Conservation (phyloP, 129 eudicot genomes). For the Escallonia herrerae region DNA sequence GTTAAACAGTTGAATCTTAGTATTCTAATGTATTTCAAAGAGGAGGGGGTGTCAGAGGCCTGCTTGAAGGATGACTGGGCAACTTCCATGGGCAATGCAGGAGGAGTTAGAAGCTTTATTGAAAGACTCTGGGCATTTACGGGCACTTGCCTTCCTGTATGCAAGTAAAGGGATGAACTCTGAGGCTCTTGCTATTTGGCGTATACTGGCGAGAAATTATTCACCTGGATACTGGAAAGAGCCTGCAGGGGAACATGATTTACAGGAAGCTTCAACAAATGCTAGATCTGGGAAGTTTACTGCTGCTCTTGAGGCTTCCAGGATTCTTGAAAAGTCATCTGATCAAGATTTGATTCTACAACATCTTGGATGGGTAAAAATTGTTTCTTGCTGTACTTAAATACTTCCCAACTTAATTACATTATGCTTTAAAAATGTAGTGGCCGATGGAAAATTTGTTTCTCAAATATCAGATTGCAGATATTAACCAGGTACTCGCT, state of each 20-base stretch:
- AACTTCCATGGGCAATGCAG: conserved; percentile 63
- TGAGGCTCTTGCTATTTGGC: conserved; percentile 90
- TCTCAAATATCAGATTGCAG: conserved; percentile 68
- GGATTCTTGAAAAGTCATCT: conserved; percentile 74
- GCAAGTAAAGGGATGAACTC: conserved; percentile 90
- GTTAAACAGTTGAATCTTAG: conserved; percentile 15
- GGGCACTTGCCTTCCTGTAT: conserved; percentile 89
- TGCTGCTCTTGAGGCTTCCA: conserved; percentile 85
- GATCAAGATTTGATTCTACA: conserved; percentile 75
- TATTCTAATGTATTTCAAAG: conserved; percentile 9
- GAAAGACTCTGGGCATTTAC: conserved; percentile 75
- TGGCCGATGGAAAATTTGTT: conserved; percentile 16
- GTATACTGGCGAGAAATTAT: conserved; percentile 70
- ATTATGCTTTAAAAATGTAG: not conserved
- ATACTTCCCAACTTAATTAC: too few relatives aligned
- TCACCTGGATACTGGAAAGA: conserved; percentile 50
- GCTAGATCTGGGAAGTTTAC: conserved; percentile 42
- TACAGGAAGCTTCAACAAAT: conserved; percentile 23
- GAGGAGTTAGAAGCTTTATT: conserved; percentile 89
- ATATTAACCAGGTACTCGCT: conserved; percentile 67
- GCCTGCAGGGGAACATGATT: conserved; percentile 21
- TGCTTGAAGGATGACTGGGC: conserved; percentile 33
- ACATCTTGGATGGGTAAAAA: conserved; percentile 95
- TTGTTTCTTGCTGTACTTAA: not conserved
- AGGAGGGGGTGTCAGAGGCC: conserved; percentile 12